Base-by-base conservation (phyloP, 2,329 filamentous ascomycete genomes). In the Xylariomycetidae sp. region DNA sequence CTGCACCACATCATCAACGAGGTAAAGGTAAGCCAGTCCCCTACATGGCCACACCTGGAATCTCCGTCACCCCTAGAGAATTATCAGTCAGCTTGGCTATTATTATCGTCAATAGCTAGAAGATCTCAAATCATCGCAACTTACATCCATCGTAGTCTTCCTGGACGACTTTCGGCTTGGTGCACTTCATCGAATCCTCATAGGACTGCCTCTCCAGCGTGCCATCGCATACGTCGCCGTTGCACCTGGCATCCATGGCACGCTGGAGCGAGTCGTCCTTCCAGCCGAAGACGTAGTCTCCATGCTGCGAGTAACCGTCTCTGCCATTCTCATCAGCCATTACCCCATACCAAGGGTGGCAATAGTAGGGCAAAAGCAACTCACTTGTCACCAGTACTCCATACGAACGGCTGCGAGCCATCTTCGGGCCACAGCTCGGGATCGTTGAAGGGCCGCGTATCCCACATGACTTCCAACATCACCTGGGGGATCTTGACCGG, bases 351-450 rank as follows among this genome's bases (percentile, higher is more conserved):
- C n/a, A n/a, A n/a, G n/a, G n/a, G n/a, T n/a, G n/a, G n/a, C n/a
- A n/a, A n/a, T n/a, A n/a, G n/a, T n/a, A n/a, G n/a, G n/a, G n/a
- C n/a, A n/a, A n/a, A n/a, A n/a, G n/a, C n/a, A 33, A 40, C 38
- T 5, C 44, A 46, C 42, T 38, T 31, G 33, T 58, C 56, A 17
- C 56, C 54, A 29, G 45, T 53, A 30, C 50, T 68, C 29, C 66
- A 70, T 36, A 59, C 57, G 33, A 57, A 69, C 4, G 46, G 46
- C 39, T 49, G 46, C 32, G 40, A 43, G 37, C 42, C 40, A n/a
- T n/a, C n/a, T 14, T 15, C 38, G 23, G 36, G 37, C 36, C 40
- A 45, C 36, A 40, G 44, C 19, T 40, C 33, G 4, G 18, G 26
- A 32, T 47, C 39, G 18, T 32, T 38, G 17, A 44, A 49, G 18